phyloP scores from a whole-genome alignment of 805 yeast genomes.

The Starmera pachycereana region DNA sequence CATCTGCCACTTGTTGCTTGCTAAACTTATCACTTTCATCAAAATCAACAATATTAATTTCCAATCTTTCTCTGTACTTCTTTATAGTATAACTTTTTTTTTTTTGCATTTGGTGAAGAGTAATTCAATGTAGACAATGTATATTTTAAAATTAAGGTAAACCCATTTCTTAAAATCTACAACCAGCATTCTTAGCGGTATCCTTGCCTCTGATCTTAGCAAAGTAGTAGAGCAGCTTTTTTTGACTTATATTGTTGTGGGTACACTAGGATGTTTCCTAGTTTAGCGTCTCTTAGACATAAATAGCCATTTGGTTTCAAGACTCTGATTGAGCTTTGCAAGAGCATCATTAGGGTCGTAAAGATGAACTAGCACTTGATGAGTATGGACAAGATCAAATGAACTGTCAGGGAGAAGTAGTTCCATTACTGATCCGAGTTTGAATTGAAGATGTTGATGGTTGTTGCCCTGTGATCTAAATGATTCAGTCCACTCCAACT shows the following conservation, averaged over 20 bases:
- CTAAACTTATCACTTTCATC: background rate
- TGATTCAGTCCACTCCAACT: constrained; percentile 22
- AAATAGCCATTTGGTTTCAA: constrained; percentile 24
- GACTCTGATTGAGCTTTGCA: constrained; percentile 27
- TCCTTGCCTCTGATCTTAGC: background rate
- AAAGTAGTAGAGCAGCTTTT: background rate
- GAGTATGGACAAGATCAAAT: constrained; percentile 30
- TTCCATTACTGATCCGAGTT: constrained; percentile 21
- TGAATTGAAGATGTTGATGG: background rate
- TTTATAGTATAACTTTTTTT: background rate
- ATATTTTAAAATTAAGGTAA: background rate
- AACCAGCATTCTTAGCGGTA: background rate
- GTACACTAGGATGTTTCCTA: constrained; percentile 8
- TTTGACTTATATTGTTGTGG: constrained; percentile 12
- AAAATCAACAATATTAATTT: background rate
- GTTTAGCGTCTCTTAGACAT: constrained; percentile 25
- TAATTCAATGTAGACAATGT: background rate
- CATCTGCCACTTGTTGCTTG: background rate
- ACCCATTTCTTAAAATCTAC: background rate
- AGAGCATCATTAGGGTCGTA: constrained; percentile 24
- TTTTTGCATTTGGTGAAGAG: background rate
- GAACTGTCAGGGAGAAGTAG: constrained; percentile 25
- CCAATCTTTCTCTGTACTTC: background rate
- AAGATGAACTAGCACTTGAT: constrained; percentile 29
- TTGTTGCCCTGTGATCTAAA: too few relatives aligned